These are phyloP conservation scores for Candolleomyces aberdarensis DNA, from an alignment of 768 basidiomycete species.

Conservation along the genomic window DNA sequence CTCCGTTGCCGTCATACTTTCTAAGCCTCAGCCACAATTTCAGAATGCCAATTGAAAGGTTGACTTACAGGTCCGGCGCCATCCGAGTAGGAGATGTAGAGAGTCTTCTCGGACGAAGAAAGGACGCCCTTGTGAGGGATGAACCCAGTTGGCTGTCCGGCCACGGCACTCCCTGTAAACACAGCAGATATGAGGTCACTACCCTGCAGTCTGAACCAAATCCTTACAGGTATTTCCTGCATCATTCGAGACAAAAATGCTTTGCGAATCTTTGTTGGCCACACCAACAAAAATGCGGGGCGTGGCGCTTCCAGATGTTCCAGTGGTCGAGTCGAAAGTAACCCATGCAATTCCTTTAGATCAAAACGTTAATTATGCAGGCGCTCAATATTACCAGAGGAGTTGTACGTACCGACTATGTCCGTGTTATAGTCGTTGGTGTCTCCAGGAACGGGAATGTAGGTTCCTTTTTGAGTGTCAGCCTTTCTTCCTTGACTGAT, in stretches of 20 bases:
- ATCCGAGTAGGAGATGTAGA: conserved; percentile 62
- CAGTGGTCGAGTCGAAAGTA: conserved; percentile 60
- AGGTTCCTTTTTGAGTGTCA: conserved; percentile 38
- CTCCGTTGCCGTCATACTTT: conserved; percentile 54
- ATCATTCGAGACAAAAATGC: conserved; percentile 54
- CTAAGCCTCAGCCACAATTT: neutral
- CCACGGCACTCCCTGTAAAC: conserved; percentile 48
- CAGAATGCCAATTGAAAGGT: neutral
- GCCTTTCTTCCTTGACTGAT: neutral
- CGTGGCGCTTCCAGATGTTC: conserved; percentile 48
- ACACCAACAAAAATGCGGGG: conserved; percentile 70
- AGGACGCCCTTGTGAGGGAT: conserved; percentile 67
- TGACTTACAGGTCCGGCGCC: conserved; percentile 53
- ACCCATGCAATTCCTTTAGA: conserved; percentile 53
- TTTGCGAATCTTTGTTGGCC: conserved; percentile 50
- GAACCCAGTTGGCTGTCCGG: conserved; percentile 55
- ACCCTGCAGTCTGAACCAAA: neutral
- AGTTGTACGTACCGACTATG: conserved; percentile 28
- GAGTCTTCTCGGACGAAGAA: conserved; percentile 49
- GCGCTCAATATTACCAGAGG: neutral
- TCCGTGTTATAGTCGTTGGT: conserved; percentile 41
- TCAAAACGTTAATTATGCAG: neutral
- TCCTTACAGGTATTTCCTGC: conserved; percentile 54
- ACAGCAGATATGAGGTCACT: neutral
- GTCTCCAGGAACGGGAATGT: conserved; percentile 50